These are phyloP conservation scores for Amanita fuliginea DNA, from an alignment of 768 basidiomycete genomes.

Conservation along the genomic window DNA sequence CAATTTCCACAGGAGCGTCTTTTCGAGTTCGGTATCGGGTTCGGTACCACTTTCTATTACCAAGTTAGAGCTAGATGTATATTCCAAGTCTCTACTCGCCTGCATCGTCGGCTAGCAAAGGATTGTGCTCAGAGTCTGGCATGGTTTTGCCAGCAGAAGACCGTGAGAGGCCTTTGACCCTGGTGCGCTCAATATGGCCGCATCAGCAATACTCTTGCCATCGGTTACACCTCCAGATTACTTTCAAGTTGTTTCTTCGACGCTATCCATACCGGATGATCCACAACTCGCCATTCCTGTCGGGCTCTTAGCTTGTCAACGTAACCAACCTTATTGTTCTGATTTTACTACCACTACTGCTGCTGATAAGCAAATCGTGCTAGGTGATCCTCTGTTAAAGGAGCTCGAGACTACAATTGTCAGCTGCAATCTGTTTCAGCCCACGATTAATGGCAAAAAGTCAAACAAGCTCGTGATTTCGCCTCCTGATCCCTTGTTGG, in stretches of 20 bases:
- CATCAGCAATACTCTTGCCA: slow-evolving; percentile 32
- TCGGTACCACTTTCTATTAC: not conserved
- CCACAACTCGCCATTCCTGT: slow-evolving; percentile 48
- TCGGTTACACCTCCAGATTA: slow-evolving; percentile 43
- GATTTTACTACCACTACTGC: slow-evolving; percentile 1
- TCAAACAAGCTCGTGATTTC: slow-evolving; percentile 43
- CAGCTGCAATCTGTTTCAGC: slow-evolving; percentile 34
- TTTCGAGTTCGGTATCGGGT: slow-evolving; percentile 22
- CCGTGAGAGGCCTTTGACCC: not conserved
- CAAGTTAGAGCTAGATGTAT: not conserved
- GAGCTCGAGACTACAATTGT: slow-evolving; percentile 48
- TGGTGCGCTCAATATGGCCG: slow-evolving; percentile 23
- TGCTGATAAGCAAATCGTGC: not conserved
- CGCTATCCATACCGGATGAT: slow-evolving; percentile 43
- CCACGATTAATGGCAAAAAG: slow-evolving; percentile 29
- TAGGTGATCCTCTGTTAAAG: slow-evolving; percentile 62
- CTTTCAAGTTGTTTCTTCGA: slow-evolving; percentile 52
- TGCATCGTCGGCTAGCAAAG: not conserved
- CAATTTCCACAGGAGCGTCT: slow-evolving; percentile 32
- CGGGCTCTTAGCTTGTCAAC: slow-evolving; percentile 72
- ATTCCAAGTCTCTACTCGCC: not conserved
- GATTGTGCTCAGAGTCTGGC: slow-evolving; percentile 5
- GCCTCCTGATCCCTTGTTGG: slow-evolving; percentile 38
- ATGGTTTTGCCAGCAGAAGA: not conserved
- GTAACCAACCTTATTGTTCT: slow-evolving; percentile 20